Evolutionary conservation across 176 grass and related monocot genomes (phyloP), one percentile per base, ranked within the genome.

Genomic region (Echinochloa phyllopogon): DNA sequence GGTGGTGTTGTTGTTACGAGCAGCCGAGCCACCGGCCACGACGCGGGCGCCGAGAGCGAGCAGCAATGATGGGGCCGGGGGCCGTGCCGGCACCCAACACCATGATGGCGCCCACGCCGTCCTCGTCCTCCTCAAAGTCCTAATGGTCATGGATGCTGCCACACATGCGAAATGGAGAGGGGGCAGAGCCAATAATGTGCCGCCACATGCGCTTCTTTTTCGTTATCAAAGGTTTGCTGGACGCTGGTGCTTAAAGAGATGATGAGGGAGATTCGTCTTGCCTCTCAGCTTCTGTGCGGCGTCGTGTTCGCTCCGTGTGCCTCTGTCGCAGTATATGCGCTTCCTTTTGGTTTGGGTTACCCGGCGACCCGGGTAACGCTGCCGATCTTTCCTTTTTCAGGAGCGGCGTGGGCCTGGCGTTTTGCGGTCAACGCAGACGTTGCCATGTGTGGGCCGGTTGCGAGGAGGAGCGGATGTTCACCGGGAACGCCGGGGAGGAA

Each of bases 81-180:
- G 36, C 2, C 42, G 65, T 25, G 69, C 13, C 70, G 70, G 44
- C 70, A 33, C 44, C 23, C 70, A 73, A 5, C 70, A 44, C 49
- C 79, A 68, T 50, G 75, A 65, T 66, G 47, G 57, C 59, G 58
- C 67, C 75, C 75, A 74, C 81, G 56, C 64, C 14, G 74, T n/a
- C 37, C 15, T 7, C 40, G 9, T 6, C 25, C 18, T 21, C 39
- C 42, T 0, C 21, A 33, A 33, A 33, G 29, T 33, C 29, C 29
- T 33, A 1, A 33, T 33, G 29, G 1, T 6, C 15, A 21, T 14
- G 56, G 71, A 64, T 12, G 65, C 36, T 10, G 61, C 81, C 7
- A 43, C 62, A 69, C 83, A 77, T 76, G 74, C 38, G 13, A 6
- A 47, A 18, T 15, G 62, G 40, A 59, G 39, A 33, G 29, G 29